Base-by-base conservation (phyloP, 2,329 filamentous ascomycete genomes). In the Xylaria sp. region DNA sequence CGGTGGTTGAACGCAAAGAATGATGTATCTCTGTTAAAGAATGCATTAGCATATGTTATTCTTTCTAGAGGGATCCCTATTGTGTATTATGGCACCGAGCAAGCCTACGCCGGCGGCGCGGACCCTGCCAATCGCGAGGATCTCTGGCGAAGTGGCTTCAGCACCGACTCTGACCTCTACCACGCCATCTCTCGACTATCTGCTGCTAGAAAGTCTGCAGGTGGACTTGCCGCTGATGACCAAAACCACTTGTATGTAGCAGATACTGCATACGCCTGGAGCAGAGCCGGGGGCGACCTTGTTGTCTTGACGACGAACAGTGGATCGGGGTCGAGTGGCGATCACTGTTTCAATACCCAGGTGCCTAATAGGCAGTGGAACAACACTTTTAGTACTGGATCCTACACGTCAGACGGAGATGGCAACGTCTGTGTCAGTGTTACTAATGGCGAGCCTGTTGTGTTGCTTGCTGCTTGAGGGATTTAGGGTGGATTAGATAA, bases 71-170 rank as follows among this genome's bases (percentile, higher is more conserved):
- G 65, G 12, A 58, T 67, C 13, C 65, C 65, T 4, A 67, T 67
- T 20, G 60, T 67, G 34, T 67, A 67, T n/a, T 67, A 67, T 25
- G 65, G 65, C 18, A 67, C 65, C 0, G 65, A 67, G 18, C 65
- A 67, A 43, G 56, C 30, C 30, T 67, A 67, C 56, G 34, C 32
- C 0, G 65, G 65, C 7, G 65, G 65, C 12, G 57, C 56, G 1
- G 65, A 67, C 43, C 65, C 65, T 3, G 65, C 65, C 20, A 67
- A 67, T n/a, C 65, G 65, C 10, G 65, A 67, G 28, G 65, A 67
- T 30, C 60, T 67, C 23, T 67, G 65, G 65, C 65, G 65, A 18
- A 67, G 60, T 36, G 55, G 56, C 3, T 67, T 60, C 25, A 57
- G 60, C 13, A 67, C 61, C n/a, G 25, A 46, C 0, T 30, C 66